Evolutionary conservation across 257 asterid species (phyloP).

Genomic region (Lycium ferocissimum): DNA sequence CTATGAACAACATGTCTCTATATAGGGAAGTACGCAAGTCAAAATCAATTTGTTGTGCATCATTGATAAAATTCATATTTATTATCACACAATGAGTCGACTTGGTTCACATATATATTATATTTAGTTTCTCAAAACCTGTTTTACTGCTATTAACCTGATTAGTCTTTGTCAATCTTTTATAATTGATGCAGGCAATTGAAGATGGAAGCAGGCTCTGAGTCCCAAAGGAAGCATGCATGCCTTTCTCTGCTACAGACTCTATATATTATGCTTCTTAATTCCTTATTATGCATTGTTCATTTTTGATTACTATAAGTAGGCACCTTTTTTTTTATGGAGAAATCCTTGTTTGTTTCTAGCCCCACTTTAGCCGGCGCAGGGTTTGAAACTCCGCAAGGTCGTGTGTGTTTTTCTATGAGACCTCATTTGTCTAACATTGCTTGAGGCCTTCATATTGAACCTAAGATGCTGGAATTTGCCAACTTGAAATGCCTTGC

Average conservation of each 20-base stretch:
- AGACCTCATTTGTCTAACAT: neutral
- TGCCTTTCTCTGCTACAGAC: neutral
- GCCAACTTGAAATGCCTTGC: no score
- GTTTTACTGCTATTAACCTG: neutral
- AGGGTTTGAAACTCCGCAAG: neutral
- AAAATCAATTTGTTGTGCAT: neutral
- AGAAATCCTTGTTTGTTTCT: constrained; percentile 6
- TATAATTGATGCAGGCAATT: constrained; percentile 1
- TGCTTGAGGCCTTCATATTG: no score
- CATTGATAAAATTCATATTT: neutral
- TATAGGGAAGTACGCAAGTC: neutral
- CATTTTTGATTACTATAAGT: neutral
- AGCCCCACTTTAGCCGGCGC: neutral
- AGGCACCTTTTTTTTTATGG: neutral
- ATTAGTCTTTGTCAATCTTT: neutral
- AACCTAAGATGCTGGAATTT: no score
- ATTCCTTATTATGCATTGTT: neutral
- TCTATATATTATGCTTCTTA: neutral
- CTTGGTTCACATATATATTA: neutral
- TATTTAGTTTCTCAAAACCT: neutral
- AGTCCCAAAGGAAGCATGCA: constrained; percentile 14
- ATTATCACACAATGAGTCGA: neutral
- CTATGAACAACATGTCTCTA: no score
- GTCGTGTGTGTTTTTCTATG: neutral
- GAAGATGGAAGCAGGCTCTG: neutral